Percentiles rank a stretch among this genome's conserved stretches.
Evolutionary conservation across 345 rosid species (phyloP).

Genomic region (Excoecaria agallocha): DNA sequence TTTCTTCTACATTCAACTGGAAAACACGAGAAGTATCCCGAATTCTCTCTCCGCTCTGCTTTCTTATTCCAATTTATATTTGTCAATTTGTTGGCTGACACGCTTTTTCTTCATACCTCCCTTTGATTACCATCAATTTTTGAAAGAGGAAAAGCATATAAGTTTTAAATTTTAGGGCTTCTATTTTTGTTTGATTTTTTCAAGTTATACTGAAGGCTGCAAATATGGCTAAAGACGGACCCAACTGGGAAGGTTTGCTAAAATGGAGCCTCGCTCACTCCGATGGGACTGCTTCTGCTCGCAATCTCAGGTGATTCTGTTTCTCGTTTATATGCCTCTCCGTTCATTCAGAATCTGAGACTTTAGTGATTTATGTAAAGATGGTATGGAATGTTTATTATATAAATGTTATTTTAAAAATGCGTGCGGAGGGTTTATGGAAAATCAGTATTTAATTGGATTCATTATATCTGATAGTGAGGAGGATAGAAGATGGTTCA

Average conservation of each 20-base stretch:
- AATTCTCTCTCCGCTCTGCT: background rate
- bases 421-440: background rate
- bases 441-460: background rate
- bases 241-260: conserved; percentile 87
- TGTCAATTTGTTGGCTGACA: background rate
- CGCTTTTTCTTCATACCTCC: background rate
- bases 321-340: background rate
- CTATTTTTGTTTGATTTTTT: background rate
- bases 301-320: conserved; percentile 52
- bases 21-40: background rate
- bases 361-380: background rate
- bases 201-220: too few species aligned
- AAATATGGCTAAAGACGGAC: conserved; percentile 70
- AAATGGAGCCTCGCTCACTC: conserved; percentile 94
- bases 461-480: conserved; percentile 40
- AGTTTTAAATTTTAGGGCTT: background rate
- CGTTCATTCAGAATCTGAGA: background rate
- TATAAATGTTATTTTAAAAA: background rate
- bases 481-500: conserved; percentile 88
- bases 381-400: background rate
- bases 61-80: background rate
- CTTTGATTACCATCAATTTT: too few species aligned
- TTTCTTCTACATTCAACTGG: background rate
- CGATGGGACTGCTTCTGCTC: conserved; percentile 57
- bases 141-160: background rate